These are phyloP conservation scores for Geranium brycei DNA, from an alignment of 345 rosid species.

Conservation along the genomic window DNA sequence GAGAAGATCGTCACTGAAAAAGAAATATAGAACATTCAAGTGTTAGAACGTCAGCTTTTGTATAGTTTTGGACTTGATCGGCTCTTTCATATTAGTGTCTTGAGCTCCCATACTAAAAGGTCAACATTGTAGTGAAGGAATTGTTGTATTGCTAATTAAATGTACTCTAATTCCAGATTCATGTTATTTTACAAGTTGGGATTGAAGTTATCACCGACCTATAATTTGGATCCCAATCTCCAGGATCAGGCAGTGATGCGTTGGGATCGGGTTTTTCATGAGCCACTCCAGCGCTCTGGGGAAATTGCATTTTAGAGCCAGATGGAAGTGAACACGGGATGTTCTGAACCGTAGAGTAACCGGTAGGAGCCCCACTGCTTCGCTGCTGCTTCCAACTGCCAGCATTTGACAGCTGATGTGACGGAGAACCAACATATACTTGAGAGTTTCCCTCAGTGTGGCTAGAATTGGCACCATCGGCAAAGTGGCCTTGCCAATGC, in stretches of 20 bases:
- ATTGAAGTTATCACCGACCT: conserved; percentile 33
- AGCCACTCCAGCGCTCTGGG: conserved; percentile 30
- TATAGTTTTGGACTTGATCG: not conserved
- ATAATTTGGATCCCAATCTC: conserved; percentile 99
- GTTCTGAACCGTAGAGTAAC: conserved; percentile 37
- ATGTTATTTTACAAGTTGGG: not conserved
- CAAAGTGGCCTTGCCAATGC: conserved; percentile 55
- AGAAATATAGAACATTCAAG: conserved; percentile 5
- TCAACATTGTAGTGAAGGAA: not conserved
- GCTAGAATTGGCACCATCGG: conserved; percentile 31
- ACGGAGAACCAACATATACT: conserved; percentile 30
- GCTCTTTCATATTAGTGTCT: not conserved
- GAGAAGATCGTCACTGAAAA: conserved; percentile 71
- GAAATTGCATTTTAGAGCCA: conserved; percentile 25
- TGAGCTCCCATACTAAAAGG: not conserved
- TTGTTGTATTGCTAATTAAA: too few relatives aligned
- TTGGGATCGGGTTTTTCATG: conserved; percentile 42
- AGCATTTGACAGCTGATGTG: conserved; percentile 36
- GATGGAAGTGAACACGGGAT: conserved; percentile 30
- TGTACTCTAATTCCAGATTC: too few relatives aligned
- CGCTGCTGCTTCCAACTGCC: conserved; percentile 46
- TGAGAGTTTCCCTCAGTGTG: conserved; percentile 52
- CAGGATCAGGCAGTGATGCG: conserved; percentile 70
- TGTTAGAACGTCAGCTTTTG: not conserved
- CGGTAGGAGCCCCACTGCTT: conserved; percentile 31